These are phyloP conservation scores for Colletotrichum sp. DNA, from an alignment of 2,329 filamentous ascomycete genomes.

Conservation along the genomic window DNA sequence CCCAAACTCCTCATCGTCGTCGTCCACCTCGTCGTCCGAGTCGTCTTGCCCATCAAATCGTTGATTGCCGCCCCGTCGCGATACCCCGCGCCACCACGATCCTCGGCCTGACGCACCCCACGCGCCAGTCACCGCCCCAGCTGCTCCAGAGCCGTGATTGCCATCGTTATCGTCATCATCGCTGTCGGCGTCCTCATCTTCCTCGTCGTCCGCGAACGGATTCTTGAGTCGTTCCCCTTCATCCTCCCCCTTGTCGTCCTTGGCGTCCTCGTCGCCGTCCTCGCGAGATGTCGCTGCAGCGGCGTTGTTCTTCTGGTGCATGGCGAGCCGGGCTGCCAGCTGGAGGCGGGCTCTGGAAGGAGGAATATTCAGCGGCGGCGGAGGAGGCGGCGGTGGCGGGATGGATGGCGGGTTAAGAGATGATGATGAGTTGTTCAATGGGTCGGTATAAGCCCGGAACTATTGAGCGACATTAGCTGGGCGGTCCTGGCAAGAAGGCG, in stretches of 20 bases:
- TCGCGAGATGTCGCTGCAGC: slow-evolving; percentile 46
- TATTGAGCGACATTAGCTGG: slow-evolving; percentile 31
- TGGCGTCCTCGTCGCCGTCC: slow-evolving; percentile 44
- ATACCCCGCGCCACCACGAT: slow-evolving; percentile 55
- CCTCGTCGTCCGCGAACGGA: slow-evolving; percentile 64
- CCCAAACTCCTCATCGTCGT: slow-evolving; percentile 68
- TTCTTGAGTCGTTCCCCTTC: slow-evolving; percentile 41
- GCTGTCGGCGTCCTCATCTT: slow-evolving; percentile 49
- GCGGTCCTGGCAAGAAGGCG: neutral
- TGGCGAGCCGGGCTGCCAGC: slow-evolving; percentile 84
- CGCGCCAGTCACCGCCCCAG: slow-evolving; percentile 31
- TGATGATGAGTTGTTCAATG: slow-evolving; percentile 50
- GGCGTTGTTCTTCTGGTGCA: slow-evolving; percentile 70
- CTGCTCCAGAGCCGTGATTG: neutral
- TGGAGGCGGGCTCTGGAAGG: slow-evolving; percentile 87
- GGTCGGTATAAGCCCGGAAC: slow-evolving; percentile 66
- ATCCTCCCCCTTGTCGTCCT: slow-evolving; percentile 30
- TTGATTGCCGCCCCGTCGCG: slow-evolving; percentile 31
- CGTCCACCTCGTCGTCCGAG: slow-evolving; percentile 56
- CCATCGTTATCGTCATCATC: slow-evolving; percentile 60
- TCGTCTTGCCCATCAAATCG: slow-evolving; percentile 48
- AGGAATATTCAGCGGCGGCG: slow-evolving; percentile 81
- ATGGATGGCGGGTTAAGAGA: slow-evolving; percentile 64
- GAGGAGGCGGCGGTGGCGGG: slow-evolving; percentile 67
- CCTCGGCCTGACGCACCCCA: slow-evolving; percentile 35